These are phyloP conservation scores for Pezicula carpinea DNA, from an alignment of 2,329 filamentous ascomycete species.

Conservation along the genomic window DNA sequence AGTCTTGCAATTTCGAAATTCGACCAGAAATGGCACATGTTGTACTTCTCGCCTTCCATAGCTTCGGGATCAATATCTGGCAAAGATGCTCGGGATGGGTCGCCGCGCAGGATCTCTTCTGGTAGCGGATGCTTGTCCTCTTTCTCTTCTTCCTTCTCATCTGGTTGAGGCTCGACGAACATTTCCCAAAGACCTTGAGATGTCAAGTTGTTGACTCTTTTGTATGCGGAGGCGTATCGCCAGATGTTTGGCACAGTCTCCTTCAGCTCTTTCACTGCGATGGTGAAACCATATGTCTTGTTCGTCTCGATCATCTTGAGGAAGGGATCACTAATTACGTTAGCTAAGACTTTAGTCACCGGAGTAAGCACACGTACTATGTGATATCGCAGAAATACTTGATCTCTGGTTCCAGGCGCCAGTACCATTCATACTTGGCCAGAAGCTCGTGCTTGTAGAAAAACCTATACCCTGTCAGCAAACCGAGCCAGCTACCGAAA, in stretches of 20 bases:
- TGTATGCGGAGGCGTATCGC: constrained; percentile 97
- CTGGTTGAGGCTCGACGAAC: constrained; percentile 78
- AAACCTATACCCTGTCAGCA: constrained; percentile 49
- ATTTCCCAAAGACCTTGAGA: constrained; percentile 97
- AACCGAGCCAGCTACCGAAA: not conserved
- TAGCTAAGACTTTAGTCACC: constrained; percentile 18
- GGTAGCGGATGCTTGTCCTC: constrained; percentile 66
- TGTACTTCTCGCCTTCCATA: constrained; percentile 98
- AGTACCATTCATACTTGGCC: constrained; percentile 99
- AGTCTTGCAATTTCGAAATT: constrained; percentile 97
- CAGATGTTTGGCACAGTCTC: constrained; percentile 99
- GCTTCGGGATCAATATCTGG: constrained; percentile 82
- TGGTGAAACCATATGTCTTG: constrained; percentile 98
- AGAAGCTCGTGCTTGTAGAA: constrained; percentile 97
- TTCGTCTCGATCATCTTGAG: constrained; percentile 89
- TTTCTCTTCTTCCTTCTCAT: constrained; percentile 47
- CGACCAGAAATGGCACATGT: constrained; percentile 99
- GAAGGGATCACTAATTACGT: constrained; percentile 74
- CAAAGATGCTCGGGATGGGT: constrained; percentile 65
- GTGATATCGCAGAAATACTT: constrained; percentile 99
- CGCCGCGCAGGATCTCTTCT: constrained; percentile 74
- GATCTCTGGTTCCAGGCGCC: constrained; percentile 98
- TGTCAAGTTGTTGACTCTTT: constrained; percentile 82
- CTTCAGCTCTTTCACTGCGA: constrained; percentile 94
- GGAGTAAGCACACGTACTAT: constrained; percentile 57